Evolutionary conservation across 805 yeast genomes (phyloP).

Genomic region (Nakazawaea wickerhamii): DNA sequence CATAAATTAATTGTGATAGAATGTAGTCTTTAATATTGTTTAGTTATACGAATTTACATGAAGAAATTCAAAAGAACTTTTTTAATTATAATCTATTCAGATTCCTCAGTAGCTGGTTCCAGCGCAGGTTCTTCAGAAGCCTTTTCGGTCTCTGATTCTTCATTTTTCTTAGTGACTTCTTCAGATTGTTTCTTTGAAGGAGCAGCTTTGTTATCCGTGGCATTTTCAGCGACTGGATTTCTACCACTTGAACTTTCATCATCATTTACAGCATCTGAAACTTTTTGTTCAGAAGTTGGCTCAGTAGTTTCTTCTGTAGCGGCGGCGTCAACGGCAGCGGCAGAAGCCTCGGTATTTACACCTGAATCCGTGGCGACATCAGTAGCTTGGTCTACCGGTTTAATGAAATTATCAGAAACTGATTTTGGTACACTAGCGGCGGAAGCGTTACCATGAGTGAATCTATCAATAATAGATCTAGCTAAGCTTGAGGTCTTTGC

Average conservation of each 20-base stretch:
- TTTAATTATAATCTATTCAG: no score
- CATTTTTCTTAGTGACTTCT: not conserved
- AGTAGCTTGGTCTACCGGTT: not conserved
- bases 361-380: slow-evolving; percentile 2
- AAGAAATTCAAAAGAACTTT: no score
- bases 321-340: not conserved
- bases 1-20: not conserved
- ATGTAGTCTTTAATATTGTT: not conserved
- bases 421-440: not conserved
- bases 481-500: not conserved
- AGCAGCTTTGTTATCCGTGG: not conserved
- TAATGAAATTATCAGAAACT: not conserved
- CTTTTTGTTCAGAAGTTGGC: slow-evolving; percentile 3
- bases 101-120: no score
- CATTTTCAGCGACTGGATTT: slow-evolving; percentile 6
- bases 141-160: not conserved
- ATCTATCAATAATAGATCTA: not conserved
- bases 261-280: slow-evolving; percentile 1
- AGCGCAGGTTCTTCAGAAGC: not conserved
- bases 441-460: not conserved
- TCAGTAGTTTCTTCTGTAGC: not conserved
- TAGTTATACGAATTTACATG: not conserved
- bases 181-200: slow-evolving; percentile 1
- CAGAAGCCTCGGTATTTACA: slow-evolving; percentile 4
- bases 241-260: slow-evolving; percentile 4